Evolutionary conservation across 495 filamentous ascomycete genomes (phyloP).

Genomic region (Aspergillus funiculosus): DNA sequence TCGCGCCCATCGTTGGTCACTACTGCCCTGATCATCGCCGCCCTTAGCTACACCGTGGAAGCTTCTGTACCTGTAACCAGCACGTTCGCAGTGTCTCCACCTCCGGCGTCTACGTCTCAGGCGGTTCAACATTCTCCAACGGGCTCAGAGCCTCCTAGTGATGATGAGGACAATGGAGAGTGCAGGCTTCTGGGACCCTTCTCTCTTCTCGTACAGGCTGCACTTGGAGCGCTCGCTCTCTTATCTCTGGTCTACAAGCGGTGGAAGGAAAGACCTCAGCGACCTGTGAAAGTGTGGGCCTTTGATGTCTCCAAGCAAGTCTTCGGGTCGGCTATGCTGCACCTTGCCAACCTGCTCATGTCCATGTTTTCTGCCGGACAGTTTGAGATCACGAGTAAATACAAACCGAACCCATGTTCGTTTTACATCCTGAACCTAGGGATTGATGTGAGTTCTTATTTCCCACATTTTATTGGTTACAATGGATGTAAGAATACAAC

Average conservation of each 20-base stretch:
- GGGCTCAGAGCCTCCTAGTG: conserved; percentile 17
- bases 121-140: conserved; percentile 11
- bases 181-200: conserved; percentile 81
- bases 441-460: conserved; percentile 74
- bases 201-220: conserved; percentile 80
- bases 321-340: conserved; percentile 84
- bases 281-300: conserved; percentile 89
- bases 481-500: conserved; percentile 70
- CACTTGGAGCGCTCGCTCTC: conserved; percentile 78
- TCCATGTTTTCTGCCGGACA: conserved; percentile 87
- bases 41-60: conserved; percentile 11
- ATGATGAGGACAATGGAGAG: conserved; percentile 53
- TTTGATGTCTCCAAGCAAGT: conserved; percentile 98
- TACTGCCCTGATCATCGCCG: conserved; percentile 7
- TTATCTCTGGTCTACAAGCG: conserved; percentile 87
- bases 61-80: conserved; percentile 6
- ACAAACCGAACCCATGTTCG: conserved; percentile 86
- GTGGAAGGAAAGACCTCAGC: conserved; percentile 83
- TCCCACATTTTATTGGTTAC: neutral
- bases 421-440: conserved; percentile 91
- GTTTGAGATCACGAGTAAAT: conserved; percentile 53
- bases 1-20: neutral
- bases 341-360: conserved; percentile 88
- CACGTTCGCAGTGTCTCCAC: conserved; percentile 6
- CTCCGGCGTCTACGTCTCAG: conserved; percentile 15